These are phyloP conservation scores for Apiospora koreana DNA, from an alignment of 2,329 filamentous ascomycete genomes.

Conservation along the genomic window DNA sequence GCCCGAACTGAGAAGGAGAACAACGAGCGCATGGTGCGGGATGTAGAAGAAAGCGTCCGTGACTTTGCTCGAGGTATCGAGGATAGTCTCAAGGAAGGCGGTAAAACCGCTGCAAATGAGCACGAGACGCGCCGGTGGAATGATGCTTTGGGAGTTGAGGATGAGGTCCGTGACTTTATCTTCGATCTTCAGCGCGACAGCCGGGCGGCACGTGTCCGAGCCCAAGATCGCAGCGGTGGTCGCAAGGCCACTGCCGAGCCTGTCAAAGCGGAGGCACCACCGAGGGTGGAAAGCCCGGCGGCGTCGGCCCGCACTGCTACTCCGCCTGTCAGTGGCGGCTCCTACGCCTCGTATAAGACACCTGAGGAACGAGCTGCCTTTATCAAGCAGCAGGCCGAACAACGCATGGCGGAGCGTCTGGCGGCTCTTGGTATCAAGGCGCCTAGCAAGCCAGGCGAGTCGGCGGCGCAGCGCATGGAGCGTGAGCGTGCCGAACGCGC, in stretches of 20 bases:
- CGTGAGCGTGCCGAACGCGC: conserved; percentile 86
- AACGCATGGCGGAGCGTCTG: conserved; percentile 93
- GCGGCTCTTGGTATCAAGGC: conserved; percentile 91
- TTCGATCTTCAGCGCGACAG: conserved; percentile 91
- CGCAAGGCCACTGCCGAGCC: conserved; percentile 43
- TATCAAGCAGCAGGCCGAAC: conserved; percentile 95
- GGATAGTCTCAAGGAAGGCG: conserved; percentile 81
- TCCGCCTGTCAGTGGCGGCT: conserved; percentile 55
- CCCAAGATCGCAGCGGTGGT: conserved; percentile 55
- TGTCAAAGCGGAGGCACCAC: conserved; percentile 45
- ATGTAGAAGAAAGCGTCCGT: conserved; percentile 93
- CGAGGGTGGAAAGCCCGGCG: conserved; percentile 54
- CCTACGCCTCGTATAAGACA: conserved; percentile 83
- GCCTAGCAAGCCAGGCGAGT: conserved; percentile 77
- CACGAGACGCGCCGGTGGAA: conserved; percentile 95
- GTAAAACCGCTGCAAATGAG: conserved; percentile 73
- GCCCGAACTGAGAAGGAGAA: conserved; percentile 85
- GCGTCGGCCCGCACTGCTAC: conserved; percentile 57
- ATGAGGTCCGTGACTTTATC: conserved; percentile 96
- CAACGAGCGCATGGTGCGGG: conserved; percentile 93
- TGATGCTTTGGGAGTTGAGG: conserved; percentile 92
- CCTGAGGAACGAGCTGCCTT: conserved; percentile 93
- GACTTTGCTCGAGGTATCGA: conserved; percentile 86
- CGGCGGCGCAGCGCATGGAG: conserved; percentile 79
- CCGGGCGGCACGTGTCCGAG: conserved; percentile 69